Base-by-base conservation (phyloP, 148 eudicot genomes). In the Euryodendron excelsum region DNA sequence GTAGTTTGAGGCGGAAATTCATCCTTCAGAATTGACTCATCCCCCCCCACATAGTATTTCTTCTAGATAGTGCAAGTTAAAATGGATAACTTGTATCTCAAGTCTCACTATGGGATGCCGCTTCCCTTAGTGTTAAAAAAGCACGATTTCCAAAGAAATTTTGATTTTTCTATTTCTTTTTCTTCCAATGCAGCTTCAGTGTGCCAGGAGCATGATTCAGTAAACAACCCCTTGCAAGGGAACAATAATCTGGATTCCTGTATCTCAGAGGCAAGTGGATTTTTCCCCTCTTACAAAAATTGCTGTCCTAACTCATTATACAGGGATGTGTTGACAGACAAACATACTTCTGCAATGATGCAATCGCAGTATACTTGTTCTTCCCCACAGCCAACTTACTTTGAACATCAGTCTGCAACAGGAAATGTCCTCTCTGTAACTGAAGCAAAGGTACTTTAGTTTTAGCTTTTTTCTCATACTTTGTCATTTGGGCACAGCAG, bases 361-460 rank as follows among this genome's bases (percentile, higher is more conserved):
- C 41, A 59, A 55, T 45, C 72, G 66, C 64, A 87, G 86, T 80
- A 77, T 68, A 75, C 81, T 82, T 83, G 79, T 68, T 83, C 85
- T 56, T 77, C 86, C 33, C 80, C 81, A 44, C 80, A 60, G 55
- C 76, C 80, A 60, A 63, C 75, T 75, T 72, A 65, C 39, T 82
- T 72, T 8, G 84, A 68, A 72, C 85, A 82, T 67, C 84, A 84
- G 70, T 76, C 82, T 76, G 62, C 80, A 23, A 67, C 75, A 44
- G n/a, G n/a, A n/a, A 76, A 82, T 82, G 74, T 64, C 67, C 73
- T 78, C 77, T 20, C 34, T 15, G 39, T 5, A 23, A 60, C 74
- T 28, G 73, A 75, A 74, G 80, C 78, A 45, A 80, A 87, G 87
- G 82, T 84, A 84, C 23, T 45, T 33, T 28, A 27, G 33, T 58